phyloP scores from a whole-genome alignment of 352 stramenopile species.

The Phytophthora pisi region DNA sequence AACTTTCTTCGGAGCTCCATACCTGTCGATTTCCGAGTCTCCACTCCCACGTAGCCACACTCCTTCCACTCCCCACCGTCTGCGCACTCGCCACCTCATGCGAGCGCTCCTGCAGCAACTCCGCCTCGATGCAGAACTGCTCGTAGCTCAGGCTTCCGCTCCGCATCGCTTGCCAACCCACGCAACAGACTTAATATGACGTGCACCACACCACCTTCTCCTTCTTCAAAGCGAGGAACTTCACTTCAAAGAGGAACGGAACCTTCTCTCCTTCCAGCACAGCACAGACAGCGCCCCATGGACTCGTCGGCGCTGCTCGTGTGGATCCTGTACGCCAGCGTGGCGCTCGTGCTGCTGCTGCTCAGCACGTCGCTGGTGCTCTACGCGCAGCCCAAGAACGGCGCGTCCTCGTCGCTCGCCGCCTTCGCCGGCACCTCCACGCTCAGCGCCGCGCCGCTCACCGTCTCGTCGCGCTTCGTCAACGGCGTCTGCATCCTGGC shows the following conservation, averaged over 20 bases:
- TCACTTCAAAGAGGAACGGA: conserved; percentile 23
- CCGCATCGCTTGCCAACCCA: conserved; percentile 26
- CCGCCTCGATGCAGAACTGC: conserved; percentile 54
- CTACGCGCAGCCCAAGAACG: conserved; percentile 67
- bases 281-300: conserved; percentile 14
- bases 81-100: conserved; percentile 29
- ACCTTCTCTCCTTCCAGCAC: neutral
- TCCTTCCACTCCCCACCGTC: neutral
- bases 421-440: conserved; percentile 63
- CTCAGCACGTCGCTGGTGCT: conserved; percentile 61
- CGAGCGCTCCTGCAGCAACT: conserved; percentile 47
- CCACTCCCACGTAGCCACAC: conserved; percentile 63
- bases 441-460: conserved; percentile 61
- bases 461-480: conserved; percentile 73
- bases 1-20: neutral
- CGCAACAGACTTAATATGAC: conserved; percentile 3
- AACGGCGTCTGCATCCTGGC: conserved; percentile 70
- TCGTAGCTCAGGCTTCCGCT: conserved; percentile 50
- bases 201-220: conserved; percentile 13
- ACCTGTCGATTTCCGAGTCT: conserved; percentile 55
- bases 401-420: conserved; percentile 52
- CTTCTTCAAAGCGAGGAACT: conserved; percentile 12
- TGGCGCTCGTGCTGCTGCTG: conserved; percentile 61
- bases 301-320: conserved; percentile 47
- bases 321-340: conserved; percentile 72